Conservation (phyloP, 352 stramenopile genomes). For the Pythium scleroteichum region DNA sequence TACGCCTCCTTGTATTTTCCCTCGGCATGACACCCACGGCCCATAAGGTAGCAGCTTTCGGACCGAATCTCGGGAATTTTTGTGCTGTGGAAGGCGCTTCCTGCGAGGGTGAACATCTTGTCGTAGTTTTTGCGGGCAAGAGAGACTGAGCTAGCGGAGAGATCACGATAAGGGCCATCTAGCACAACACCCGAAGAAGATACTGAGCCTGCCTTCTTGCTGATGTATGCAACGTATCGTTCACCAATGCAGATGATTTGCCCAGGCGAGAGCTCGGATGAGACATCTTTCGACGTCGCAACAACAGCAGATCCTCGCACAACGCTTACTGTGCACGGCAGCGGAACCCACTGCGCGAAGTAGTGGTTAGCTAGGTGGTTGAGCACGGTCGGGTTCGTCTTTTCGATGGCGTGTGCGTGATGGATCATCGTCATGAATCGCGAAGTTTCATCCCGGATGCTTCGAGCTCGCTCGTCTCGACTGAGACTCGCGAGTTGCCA, state of each 20-base stretch:
- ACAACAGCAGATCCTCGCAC: conserved; percentile 86
- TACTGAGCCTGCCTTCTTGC: conserved; percentile 60
- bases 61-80: conserved; percentile 92
- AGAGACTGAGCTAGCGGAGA: conserved; percentile 58
- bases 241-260: conserved; percentile 94
- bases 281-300: conserved; percentile 85
- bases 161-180: conserved; percentile 80
- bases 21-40: conserved; percentile 92
- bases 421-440: conserved; percentile 91
- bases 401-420: conserved; percentile 89
- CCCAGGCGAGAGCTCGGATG: conserved; percentile 84
- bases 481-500: conserved; percentile 88
- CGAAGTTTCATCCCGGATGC: conserved; percentile 86
- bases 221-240: conserved; percentile 90
- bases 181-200: conserved; percentile 65
- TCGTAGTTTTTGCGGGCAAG: conserved; percentile 89
- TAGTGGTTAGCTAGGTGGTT: conserved; percentile 99
- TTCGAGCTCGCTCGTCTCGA: conserved; percentile 69
- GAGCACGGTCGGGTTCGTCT: conserved; percentile 90
- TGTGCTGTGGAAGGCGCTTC: conserved; percentile 88
- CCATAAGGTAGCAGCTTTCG: conserved; percentile 96
- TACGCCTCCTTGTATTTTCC: conserved; percentile 95
- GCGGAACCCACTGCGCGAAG: conserved; percentile 96
- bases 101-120: conserved; percentile 89
- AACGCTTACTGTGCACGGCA: conserved; percentile 87